Percentiles rank a stretch among this genome's conserved stretches.
These are phyloP conservation scores for Cyclostephanos invisitatus DNA, from an alignment of 108 stramenopile species.

Conservation along the genomic window DNA sequence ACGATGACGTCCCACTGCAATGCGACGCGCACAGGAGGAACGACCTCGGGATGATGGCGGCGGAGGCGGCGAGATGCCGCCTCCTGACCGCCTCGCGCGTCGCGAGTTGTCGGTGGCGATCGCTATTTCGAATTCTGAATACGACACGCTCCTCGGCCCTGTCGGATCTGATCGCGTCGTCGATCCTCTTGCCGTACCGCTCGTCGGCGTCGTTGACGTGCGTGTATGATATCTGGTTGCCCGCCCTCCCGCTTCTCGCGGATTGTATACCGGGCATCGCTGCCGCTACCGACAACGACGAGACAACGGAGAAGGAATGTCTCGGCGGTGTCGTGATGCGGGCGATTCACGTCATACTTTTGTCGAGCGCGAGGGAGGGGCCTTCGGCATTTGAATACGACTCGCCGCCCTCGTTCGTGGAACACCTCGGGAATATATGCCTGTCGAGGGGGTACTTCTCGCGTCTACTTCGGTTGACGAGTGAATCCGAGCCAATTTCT, in stretches of 20 bases:
- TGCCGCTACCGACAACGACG: background rate
- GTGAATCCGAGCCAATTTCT: slow-evolving; percentile 28
- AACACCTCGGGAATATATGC: slow-evolving; percentile 23
- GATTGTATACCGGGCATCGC: slow-evolving; percentile 32
- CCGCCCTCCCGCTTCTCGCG: slow-evolving; percentile 19
- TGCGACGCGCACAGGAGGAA: background rate
- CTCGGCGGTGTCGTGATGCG: slow-evolving; percentile 28
- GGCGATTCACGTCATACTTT: slow-evolving; percentile 23
- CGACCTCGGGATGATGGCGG: slow-evolving; percentile 21
- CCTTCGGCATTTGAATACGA: background rate
- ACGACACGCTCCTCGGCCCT: slow-evolving; percentile 25
- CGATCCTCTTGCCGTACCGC: slow-evolving; percentile 21
- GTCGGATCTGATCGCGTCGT: slow-evolving; percentile 17
- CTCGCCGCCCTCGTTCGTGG: background rate
- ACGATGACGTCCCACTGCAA: background rate
- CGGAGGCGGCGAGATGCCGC: slow-evolving; percentile 24
- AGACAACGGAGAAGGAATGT: slow-evolving; percentile 6
- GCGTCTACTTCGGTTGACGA: slow-evolving; percentile 29
- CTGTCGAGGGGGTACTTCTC: slow-evolving; percentile 34
- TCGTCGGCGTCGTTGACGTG: slow-evolving; percentile 1
- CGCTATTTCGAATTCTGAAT: slow-evolving; percentile 7
- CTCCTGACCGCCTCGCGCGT: background rate
- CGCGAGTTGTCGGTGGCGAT: background rate
- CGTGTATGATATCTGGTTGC: slow-evolving; percentile 17
- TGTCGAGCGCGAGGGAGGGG: slow-evolving; percentile 8